phyloP scores from a whole-genome alignment of 2,329 filamentous ascomycete genomes.

The Camillea tinctor region DNA sequence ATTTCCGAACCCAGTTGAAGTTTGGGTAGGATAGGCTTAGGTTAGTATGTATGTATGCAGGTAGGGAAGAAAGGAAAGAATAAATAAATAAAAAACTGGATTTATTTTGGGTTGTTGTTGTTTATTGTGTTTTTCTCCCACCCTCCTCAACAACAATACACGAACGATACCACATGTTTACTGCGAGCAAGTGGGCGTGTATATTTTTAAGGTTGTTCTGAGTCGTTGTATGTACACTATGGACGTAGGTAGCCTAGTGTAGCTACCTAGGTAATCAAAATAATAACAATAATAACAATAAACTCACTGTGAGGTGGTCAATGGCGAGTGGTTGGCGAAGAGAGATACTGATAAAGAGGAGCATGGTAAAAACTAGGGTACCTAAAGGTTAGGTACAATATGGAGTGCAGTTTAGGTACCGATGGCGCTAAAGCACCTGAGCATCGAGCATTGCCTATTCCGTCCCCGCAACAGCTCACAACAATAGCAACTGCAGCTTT shows the following conservation, averaged over 20 bases:
- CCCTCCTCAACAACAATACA: not conserved
- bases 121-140: not conserved
- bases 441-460: not conserved
- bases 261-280: too few relatives aligned
- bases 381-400: too few relatives aligned
- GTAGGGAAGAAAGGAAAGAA: too few relatives aligned
- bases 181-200: not conserved
- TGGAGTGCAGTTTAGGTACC: not conserved
- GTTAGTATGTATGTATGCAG: too few relatives aligned
- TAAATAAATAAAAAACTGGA: not conserved
- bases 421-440: not conserved
- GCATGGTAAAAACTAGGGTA: too few relatives aligned
- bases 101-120: not conserved
- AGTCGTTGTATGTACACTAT: not conserved
- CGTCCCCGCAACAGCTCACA: too few relatives aligned
- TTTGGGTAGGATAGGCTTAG: not conserved
- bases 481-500: too few relatives aligned
- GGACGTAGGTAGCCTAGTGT: too few relatives aligned
- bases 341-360: too few relatives aligned
- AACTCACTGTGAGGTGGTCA: not conserved
- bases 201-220: not conserved
- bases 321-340: not conserved
- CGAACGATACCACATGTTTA: not conserved
- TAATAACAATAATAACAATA: not conserved
- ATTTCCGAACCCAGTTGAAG: not conserved